Conservation (phyloP, 192 early-diverging fungal species). For the Coemansia sp. region DNA sequence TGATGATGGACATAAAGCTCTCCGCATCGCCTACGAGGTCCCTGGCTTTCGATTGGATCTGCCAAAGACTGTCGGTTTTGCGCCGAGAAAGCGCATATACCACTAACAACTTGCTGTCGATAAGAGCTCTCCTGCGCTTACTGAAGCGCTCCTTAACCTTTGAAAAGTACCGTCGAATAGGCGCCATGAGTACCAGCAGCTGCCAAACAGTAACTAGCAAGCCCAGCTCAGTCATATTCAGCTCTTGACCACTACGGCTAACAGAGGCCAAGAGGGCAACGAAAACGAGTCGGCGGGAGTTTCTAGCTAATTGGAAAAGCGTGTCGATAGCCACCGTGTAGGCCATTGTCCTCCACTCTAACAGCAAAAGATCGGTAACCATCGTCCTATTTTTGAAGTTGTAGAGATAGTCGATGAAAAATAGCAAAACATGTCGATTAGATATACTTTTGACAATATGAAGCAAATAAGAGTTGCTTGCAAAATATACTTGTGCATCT, state of each 20-base stretch:
- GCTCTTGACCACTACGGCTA: neutral
- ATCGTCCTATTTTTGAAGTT: neutral
- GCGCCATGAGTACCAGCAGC: constrained; percentile 7
- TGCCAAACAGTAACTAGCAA: constrained; percentile 10
- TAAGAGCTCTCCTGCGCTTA: neutral
- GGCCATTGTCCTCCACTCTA: neutral
- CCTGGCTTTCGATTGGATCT: neutral
- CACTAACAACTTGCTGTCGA: constrained; percentile 6
- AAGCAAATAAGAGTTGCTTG: neutral
- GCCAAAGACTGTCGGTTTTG: neutral
- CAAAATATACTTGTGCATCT: neutral
- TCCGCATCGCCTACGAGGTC: neutral
- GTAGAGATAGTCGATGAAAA: neutral
- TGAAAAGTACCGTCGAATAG: neutral
- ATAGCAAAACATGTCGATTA: neutral
- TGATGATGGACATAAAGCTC: neutral
- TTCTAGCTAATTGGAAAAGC: neutral
- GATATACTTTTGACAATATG: neutral
- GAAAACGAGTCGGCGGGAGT: constrained; percentile 9
- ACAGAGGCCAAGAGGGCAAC: neutral
- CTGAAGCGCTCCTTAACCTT: neutral
- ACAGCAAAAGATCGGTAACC: neutral
- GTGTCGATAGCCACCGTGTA: neutral
- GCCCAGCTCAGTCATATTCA: neutral
- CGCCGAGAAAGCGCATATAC: constrained; percentile 5